Evolutionary conservation across 139 green algal genomes (phyloP).

Genomic region (Micractinium sp.): DNA sequence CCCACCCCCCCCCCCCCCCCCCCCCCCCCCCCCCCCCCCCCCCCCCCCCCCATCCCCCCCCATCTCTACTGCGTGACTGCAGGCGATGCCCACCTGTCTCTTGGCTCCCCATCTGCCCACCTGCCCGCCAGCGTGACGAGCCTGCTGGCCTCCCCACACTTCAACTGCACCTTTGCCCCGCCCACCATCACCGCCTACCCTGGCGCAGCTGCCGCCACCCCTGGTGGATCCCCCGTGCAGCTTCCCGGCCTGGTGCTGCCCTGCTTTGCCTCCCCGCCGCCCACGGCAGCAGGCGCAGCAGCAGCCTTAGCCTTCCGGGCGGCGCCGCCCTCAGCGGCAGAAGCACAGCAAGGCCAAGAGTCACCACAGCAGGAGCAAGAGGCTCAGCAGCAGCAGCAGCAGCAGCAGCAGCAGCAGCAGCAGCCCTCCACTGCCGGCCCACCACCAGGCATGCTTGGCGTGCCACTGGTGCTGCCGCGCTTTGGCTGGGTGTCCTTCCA

Average conservation of each 20-base stretch:
- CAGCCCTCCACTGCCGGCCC: background rate
- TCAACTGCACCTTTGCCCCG: constrained; percentile 18
- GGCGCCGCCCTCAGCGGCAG: background rate
- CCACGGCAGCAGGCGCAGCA: too few relatives aligned
- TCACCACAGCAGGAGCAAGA: too few relatives aligned
- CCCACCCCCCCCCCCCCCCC: background rate
- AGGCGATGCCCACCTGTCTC: background rate
- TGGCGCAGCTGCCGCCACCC: background rate
- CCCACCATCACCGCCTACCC: background rate
- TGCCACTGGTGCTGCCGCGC: background rate
- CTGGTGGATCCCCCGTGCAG: background rate
- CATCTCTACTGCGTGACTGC: background rate
- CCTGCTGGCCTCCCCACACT: constrained; percentile 24
- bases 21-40: background rate
- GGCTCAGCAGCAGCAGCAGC: background rate
- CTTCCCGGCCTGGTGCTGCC: background rate
- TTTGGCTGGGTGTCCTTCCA: background rate
- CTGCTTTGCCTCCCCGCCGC: background rate
- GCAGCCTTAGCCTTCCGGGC: background rate
- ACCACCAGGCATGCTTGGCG: background rate
- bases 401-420: background rate
- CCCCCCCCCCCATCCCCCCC: background rate
- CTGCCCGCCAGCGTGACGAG: constrained; percentile 3
- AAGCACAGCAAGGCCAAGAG: background rate
- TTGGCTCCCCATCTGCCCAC: background rate